Conservation (phyloP, 306 rosid species). For the Prunus mongolica region DNA sequence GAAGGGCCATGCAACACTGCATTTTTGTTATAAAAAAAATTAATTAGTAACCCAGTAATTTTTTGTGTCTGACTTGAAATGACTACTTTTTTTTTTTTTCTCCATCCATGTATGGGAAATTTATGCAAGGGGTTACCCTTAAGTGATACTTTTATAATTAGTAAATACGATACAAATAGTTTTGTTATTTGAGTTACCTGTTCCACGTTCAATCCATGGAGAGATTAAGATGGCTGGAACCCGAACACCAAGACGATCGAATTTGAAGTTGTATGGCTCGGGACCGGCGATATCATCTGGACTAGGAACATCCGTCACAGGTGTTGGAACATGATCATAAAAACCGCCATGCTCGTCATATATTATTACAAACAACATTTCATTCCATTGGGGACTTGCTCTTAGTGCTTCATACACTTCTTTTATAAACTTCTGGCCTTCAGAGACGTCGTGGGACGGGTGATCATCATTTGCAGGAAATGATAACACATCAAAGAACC, state of each 20-base stretch:
- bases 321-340: conserved; percentile 70
- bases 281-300: conserved; percentile 59
- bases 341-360: conserved; percentile 89
- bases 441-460: conserved; percentile 70
- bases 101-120: too few relatives aligned
- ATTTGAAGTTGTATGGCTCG: conserved; percentile 44
- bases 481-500: conserved; percentile 42
- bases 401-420: conserved; percentile 65
- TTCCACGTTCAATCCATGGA: conserved; percentile 70
- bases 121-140: too few relatives aligned
- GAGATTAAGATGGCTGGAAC: conserved; percentile 58
- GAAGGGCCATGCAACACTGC: conserved; percentile 56
- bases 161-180: not conserved
- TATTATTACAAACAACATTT: conserved; percentile 51
- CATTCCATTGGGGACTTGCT: conserved; percentile 76
- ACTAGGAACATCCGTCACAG: conserved; percentile 50
- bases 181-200: conserved; percentile 28
- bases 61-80: not conserved
- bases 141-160: not conserved
- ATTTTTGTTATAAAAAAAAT: not conserved
- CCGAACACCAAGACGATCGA: conserved; percentile 74
- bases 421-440: conserved; percentile 66
- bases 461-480: conserved; percentile 67
- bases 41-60: not conserved
- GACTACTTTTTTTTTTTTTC: too few relatives aligned